These are phyloP conservation scores for Daldinia caldariorum DNA, from an alignment of 495 filamentous ascomycete species.

Conservation along the genomic window DNA sequence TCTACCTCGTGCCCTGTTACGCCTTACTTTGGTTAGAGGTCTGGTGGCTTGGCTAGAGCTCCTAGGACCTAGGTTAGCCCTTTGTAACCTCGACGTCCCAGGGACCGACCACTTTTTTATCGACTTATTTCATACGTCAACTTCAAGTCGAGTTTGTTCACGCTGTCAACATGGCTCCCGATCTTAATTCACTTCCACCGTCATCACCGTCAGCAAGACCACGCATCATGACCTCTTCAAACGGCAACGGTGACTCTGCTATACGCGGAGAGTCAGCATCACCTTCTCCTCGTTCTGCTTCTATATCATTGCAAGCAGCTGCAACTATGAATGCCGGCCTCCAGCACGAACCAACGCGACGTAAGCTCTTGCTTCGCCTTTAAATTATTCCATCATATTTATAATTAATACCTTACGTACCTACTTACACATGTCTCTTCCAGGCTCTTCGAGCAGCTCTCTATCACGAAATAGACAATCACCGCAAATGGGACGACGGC, in stretches of 20 bases:
- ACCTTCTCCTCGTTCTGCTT: constrained; percentile 67
- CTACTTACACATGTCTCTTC: constrained; percentile 6
- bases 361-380: constrained; percentile 46
- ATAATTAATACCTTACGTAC: constrained; percentile 6
- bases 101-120: constrained; percentile 10
- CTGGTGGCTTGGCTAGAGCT: constrained; percentile 4
- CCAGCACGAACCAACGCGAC: constrained; percentile 67
- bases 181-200: constrained; percentile 79
- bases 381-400: neutral
- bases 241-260: constrained; percentile 47
- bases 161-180: constrained; percentile 65
- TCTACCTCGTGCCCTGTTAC: constrained; percentile 20
- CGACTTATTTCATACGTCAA: constrained; percentile 16
- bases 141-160: neutral
- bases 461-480: constrained; percentile 63
- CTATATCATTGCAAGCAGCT: constrained; percentile 71
- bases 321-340: constrained; percentile 76
- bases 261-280: constrained; percentile 58
- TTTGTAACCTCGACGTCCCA: constrained; percentile 27
- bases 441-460: constrained; percentile 66
- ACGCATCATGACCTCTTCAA: constrained; percentile 47
- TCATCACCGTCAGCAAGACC: constrained; percentile 52
- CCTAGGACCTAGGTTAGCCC: constrained; percentile 9
- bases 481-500: constrained; percentile 66
- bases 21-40: constrained; percentile 15